These are phyloP conservation scores for Solidago caesia DNA, from an alignment of 129 eudicot genomes.

Conservation along the genomic window DNA sequence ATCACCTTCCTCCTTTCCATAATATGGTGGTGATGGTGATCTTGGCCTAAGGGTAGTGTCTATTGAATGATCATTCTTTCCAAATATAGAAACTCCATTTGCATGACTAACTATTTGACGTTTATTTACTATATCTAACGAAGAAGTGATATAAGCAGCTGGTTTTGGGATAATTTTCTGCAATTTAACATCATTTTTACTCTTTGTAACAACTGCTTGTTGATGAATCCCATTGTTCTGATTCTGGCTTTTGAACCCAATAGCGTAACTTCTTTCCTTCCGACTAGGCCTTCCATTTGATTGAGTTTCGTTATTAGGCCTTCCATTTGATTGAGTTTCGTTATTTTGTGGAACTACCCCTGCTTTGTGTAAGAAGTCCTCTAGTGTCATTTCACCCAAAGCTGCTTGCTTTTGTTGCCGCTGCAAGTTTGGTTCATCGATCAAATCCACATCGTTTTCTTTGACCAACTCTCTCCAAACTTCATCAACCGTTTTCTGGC, in stretches of 20 bases:
- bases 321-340: slow-evolving; percentile 38
- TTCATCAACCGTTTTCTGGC: slow-evolving; percentile 81
- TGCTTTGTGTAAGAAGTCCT: slow-evolving; percentile 61
- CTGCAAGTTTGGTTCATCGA: slow-evolving; percentile 35
- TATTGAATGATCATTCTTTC: slow-evolving; percentile 35
- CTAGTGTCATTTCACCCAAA: slow-evolving; percentile 76
- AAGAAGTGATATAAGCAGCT: slow-evolving; percentile 44
- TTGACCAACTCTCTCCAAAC: slow-evolving; percentile 69
- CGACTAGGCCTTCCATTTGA: slow-evolving; percentile 35
- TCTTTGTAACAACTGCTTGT: slow-evolving; percentile 27
- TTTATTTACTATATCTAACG: slow-evolving; percentile 31
- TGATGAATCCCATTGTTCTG: slow-evolving; percentile 37
- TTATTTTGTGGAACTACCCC: slow-evolving; percentile 62
- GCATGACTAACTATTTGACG: slow-evolving; percentile 34
- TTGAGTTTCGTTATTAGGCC: slow-evolving; percentile 40
- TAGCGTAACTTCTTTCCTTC: slow-evolving; percentile 30
- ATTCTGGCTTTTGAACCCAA: slow-evolving; percentile 45
- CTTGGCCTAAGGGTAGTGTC: slow-evolving; percentile 13
- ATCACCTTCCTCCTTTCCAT: slow-evolving; percentile 37
- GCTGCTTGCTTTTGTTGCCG: slow-evolving; percentile 53
- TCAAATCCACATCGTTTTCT: slow-evolving; percentile 43
- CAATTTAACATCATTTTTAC: slow-evolving; percentile 26
- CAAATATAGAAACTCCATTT: slow-evolving; percentile 35
- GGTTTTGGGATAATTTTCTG: slow-evolving; percentile 62
- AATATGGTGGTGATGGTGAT: slow-evolving; percentile 54